Percentiles rank a stretch among this genome's conserved stretches.
These are phyloP conservation scores for Saccharomycopsis olivae DNA, from an alignment of 805 yeast species.

Conservation along the genomic window DNA sequence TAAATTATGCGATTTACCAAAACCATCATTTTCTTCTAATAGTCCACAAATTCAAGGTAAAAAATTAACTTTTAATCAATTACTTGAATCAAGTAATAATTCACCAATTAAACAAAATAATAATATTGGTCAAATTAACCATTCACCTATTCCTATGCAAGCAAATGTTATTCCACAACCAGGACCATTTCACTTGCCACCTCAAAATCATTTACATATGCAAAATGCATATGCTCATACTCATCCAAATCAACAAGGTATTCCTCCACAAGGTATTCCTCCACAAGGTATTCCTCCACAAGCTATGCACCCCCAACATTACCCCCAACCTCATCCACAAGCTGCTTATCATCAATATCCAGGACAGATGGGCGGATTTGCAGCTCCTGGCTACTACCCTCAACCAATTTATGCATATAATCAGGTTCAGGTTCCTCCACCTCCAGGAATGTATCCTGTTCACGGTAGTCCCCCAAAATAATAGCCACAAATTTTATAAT, in stretches of 20 bases:
- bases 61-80: neutral
- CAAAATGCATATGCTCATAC: neutral
- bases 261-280: neutral
- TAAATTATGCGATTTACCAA: constrained; percentile 16
- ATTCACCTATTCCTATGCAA: neutral
- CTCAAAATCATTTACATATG: neutral
- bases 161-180: neutral
- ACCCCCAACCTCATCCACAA: neutral
- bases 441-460: neutral
- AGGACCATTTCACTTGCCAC: neutral
- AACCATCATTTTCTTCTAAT: constrained; percentile 10
- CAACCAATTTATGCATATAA: neutral
- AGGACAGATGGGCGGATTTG: no score
- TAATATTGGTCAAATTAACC: neutral
- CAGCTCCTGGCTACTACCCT: neutral
- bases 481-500: neutral
- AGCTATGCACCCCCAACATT: neutral
- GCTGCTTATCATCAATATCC: neutral
- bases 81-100: neutral
- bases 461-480: neutral
- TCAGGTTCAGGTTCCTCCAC: neutral
- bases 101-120: no score
- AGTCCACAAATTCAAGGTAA: neutral
- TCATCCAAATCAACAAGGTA: neutral
- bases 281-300: neutral